A percentile compares a stretch with the other conserved stretches of the same genome.
Conservation (phyloP, 768 basidiomycete genomes). For the Rhodotorula diobovata region DNA sequence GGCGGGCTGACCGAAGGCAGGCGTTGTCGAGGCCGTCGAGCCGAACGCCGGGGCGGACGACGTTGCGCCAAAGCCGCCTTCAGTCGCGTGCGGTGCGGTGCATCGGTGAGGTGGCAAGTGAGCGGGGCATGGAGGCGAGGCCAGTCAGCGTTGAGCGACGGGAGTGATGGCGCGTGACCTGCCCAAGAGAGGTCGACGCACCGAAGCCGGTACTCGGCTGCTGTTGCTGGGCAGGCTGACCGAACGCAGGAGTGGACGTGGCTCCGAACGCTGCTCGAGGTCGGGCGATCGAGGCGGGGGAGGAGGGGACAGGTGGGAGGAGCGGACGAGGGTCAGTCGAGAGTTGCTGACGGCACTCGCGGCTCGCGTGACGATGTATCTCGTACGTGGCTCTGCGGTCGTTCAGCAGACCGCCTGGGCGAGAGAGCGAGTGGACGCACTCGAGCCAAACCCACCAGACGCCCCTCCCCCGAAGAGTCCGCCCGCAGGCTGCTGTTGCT, state of each 20-base stretch:
- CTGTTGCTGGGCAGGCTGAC: slow-evolving; percentile 8
- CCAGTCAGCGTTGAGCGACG: not conserved
- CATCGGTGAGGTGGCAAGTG: not conserved
- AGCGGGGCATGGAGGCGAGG: not conserved
- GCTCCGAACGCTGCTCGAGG: slow-evolving; percentile 15
- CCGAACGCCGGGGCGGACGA: slow-evolving; percentile 26
- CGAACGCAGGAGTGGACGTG: slow-evolving; percentile 22
- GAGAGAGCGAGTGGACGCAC: slow-evolving; percentile 5
- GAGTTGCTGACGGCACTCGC: not conserved
- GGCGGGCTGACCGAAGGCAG: slow-evolving; percentile 24
- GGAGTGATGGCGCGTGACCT: not conserved
- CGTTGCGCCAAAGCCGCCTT: slow-evolving; percentile 33
- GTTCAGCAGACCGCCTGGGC: not conserved
- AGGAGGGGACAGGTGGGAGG: not conserved
- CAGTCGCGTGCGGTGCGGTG: not conserved
- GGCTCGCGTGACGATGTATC: too few relatives aligned
- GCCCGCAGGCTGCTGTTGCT: slow-evolving; percentile 13
- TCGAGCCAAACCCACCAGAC: slow-evolving; percentile 21
- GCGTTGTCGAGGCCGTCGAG: slow-evolving; percentile 1
- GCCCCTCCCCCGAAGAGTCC: slow-evolving; percentile 25
- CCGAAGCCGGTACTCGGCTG: slow-evolving; percentile 31
- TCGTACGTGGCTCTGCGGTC: too few relatives aligned
- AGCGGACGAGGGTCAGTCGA: not conserved
- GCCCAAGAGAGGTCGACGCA: not conserved
- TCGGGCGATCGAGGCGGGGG: too few relatives aligned